phyloP scores from a whole-genome alignment of 73 alveolate genomes.

The Paramecium sexaurelia region DNA sequence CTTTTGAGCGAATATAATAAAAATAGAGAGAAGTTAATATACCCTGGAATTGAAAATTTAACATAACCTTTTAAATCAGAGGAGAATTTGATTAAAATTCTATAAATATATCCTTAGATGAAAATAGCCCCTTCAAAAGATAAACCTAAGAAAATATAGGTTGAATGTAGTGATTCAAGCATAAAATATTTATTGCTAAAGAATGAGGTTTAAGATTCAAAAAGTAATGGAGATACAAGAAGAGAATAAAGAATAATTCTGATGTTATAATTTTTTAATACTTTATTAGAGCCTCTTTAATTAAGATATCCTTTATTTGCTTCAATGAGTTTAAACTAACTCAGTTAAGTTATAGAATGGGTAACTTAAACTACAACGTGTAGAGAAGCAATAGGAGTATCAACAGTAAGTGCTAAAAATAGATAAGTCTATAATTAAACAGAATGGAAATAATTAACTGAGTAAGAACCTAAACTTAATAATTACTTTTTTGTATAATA shows the following conservation, averaged over 20 bases:
- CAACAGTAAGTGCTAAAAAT: conserved; percentile 34
- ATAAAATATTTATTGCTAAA: conserved; percentile 74
- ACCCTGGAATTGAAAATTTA: background rate
- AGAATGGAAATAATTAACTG: conserved; percentile 77
- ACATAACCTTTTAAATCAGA: background rate
- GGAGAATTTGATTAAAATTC: background rate
- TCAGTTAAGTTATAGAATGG: conserved; percentile 84
- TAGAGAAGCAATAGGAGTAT: conserved; percentile 43
- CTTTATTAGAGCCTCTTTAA: conserved; percentile 73
- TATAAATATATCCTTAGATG: background rate
- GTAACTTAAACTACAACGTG: conserved; percentile 78
- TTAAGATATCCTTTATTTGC: conserved; percentile 69
- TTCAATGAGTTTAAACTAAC: conserved; percentile 72
- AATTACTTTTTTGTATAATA: conserved; percentile 78
- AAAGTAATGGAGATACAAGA: conserved; percentile 75
- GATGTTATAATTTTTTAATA: conserved; percentile 70
- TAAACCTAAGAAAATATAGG: conserved; percentile 80
- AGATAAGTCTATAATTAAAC: conserved; percentile 68
- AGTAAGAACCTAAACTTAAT: conserved; percentile 79
- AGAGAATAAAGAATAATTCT: conserved; percentile 79
- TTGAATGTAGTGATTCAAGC: conserved; percentile 71
- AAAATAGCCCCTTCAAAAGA: conserved; percentile 70
- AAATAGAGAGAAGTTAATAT: background rate
- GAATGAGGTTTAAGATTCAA: conserved; percentile 61
- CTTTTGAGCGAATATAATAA: background rate